Percentiles rank a stretch among this genome's conserved stretches.
phyloP scores from a whole-genome alignment of 2,329 filamentous ascomycete species.

The Cladosporium velox region DNA sequence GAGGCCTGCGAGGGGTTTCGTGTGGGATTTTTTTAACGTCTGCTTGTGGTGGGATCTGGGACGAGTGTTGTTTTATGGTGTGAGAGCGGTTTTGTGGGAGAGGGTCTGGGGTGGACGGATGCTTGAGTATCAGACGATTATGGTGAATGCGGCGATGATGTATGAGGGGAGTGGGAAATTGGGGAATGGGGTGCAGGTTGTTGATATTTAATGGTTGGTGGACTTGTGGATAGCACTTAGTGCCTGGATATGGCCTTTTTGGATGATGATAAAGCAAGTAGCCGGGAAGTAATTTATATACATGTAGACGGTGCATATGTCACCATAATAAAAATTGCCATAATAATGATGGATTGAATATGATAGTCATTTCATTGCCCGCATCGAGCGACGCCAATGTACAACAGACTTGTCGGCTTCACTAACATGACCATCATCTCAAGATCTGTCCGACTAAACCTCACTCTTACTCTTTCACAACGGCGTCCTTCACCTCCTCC shows the following conservation, averaged over 20 bases:
- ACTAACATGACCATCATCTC: background rate
- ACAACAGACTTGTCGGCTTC: background rate
- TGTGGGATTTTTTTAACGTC: slow-evolving; percentile 41
- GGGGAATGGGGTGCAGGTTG: slow-evolving; percentile 48
- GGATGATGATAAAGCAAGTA: background rate
- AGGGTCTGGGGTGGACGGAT: slow-evolving; percentile 58
- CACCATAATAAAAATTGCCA: background rate
- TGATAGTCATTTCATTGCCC: background rate
- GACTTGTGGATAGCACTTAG: background rate
- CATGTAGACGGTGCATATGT: background rate
- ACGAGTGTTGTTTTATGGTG: slow-evolving; percentile 54
- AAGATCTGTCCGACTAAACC: background rate
- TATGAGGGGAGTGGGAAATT: slow-evolving; percentile 51
- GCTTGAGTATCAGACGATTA: slow-evolving; percentile 45
- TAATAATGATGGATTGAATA: background rate
- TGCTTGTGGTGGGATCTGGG: slow-evolving; percentile 54
- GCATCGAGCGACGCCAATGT: background rate
- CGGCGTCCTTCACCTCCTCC: slow-evolving; percentile 46
- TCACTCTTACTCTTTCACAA: background rate
- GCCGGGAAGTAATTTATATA: background rate
- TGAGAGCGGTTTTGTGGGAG: slow-evolving; percentile 61
- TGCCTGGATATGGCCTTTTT: background rate
- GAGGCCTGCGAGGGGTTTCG: slow-evolving; percentile 39
- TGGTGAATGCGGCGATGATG: slow-evolving; percentile 64
- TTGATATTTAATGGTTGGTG: slow-evolving; percentile 31